A percentile compares a stretch with the other conserved stretches of the same genome.
Evolutionary conservation across 2,329 filamentous ascomycete species (phyloP).

Genomic region (Sporothrix variecibatus): DNA sequence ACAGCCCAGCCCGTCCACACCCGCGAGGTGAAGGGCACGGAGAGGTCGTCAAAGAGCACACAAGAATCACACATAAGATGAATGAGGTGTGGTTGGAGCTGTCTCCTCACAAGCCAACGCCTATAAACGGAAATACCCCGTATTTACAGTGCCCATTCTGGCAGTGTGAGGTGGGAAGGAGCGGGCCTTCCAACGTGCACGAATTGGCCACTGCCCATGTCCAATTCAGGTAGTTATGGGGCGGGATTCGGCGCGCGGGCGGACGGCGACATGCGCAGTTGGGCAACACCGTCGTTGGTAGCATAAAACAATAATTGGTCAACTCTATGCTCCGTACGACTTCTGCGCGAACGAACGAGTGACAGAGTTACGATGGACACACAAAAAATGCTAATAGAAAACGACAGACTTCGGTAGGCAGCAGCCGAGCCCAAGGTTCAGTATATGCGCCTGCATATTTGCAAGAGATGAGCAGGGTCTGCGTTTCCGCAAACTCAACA

Average conservation of each 20-base stretch:
- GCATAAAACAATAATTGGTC: not conserved
- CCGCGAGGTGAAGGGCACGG: not conserved
- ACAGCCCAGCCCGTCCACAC: not conserved
- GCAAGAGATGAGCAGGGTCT: not conserved
- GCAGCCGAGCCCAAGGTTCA: not conserved
- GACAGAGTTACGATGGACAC: not conserved
- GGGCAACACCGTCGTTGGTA: not conserved
- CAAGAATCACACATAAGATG: not conserved
- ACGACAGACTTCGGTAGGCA: not conserved
- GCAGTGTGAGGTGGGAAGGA: not conserved
- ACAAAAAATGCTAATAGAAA: conserved; percentile 14
- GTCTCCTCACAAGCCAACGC: not conserved
- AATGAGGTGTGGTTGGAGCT: not conserved
- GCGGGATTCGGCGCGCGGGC: conserved; percentile 14
- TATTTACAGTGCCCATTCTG: not conserved
- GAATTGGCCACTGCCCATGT: not conserved
- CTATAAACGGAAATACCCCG: not conserved
- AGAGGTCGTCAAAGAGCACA: not conserved
- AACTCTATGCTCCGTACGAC: not conserved
- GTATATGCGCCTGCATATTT: not conserved
- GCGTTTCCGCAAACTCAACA: not conserved
- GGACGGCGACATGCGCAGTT: conserved; percentile 8
- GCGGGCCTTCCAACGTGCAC: not conserved
- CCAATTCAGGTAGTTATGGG: not conserved
- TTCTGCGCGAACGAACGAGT: not conserved